Base-by-base conservation (phyloP, 768 basidiomycete genomes). In the Kwoniella heveanensis region DNA sequence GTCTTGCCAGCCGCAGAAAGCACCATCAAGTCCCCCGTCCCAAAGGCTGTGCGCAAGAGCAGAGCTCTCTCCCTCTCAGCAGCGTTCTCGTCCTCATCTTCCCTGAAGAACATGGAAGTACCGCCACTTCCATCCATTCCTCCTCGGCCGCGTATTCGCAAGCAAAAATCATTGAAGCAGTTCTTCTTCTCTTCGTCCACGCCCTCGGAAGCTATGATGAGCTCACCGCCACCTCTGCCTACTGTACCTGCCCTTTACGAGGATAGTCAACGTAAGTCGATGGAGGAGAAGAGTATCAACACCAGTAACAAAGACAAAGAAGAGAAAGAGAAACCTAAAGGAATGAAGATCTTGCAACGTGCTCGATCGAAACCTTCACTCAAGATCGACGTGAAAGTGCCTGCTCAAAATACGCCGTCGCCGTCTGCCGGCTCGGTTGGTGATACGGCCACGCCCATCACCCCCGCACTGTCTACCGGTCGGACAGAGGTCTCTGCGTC, bases 131-230 rank as follows among this genome's bases (percentile, higher is more conserved):
- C 62, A 6, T 22, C 63, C 27, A 44, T 50, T 9, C 63, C 65
- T 22, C 32, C 54, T 30, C 21, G 55, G 29, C 55, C 64, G 1
- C 61, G 63, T 13, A 70, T 68, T 5, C 62, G 60, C 4, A 69
- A 71, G 54, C 67, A 74, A 36, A 68, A 66, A 22, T 71, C 70
- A 15, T 48, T 74, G 37, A 74, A 74, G 47, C 58, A 65, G 22
- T 65, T 74, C 64, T 68, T 74, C 59, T 70, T 74, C 57, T 62
- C 51, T 50, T 63, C 66, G 21, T 46, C 56, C 17, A 51, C 60
- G 22, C 54, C 65, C 0, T 50, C 59, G 2, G 26, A 49, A 1
- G 54, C 58, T 13, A 24, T 51, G 4, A 24, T 48, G 1, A 15
- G 46, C 13, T 59, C 17, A 22, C 39, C 17, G 19, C 39, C n/a